Conservation (phyloP, 1,284 basidiomycete genomes). For the Meripilus lineatus region DNA sequence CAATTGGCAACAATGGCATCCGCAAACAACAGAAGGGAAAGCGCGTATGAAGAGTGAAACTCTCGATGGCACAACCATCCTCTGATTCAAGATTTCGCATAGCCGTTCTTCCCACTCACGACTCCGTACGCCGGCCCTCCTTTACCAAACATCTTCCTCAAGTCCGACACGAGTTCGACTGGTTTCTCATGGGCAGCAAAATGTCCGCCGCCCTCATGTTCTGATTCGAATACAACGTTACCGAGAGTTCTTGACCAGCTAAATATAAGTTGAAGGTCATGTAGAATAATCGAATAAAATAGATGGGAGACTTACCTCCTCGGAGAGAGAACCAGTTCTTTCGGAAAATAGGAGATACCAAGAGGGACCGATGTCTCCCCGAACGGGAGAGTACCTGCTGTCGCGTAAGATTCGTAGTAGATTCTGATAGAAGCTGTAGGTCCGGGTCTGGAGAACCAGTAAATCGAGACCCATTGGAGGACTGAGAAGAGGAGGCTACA, state of each 20-base stretch:
- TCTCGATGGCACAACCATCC: too few species aligned
- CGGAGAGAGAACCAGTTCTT: not conserved
- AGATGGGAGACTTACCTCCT: conserved; percentile 1
- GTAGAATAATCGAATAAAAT: not conserved
- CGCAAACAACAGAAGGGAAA: too few species aligned
- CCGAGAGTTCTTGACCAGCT: conserved; percentile 2
- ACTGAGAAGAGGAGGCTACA: conserved; percentile 40
- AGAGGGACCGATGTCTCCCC: not conserved
- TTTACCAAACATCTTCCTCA: conserved; percentile 12
- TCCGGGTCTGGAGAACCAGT: conserved; percentile 33
- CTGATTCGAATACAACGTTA: conserved; percentile 15
- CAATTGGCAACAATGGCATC: too few species aligned
- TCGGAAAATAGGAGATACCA: conserved; percentile 2
- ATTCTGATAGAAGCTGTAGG: conserved; percentile 33
- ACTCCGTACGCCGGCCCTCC: not conserved
- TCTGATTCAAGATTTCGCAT: too few species aligned
- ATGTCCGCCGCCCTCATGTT: conserved; percentile 24
- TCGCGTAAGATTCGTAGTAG: conserved; percentile 29
- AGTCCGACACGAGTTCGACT: conserved; percentile 22
- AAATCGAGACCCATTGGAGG: conserved; percentile 36
- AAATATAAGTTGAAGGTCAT: not conserved
- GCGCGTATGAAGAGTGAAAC: too few species aligned
- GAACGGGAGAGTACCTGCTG: not conserved
- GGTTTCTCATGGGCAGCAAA: conserved; percentile 28
- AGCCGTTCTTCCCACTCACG: not conserved